These are phyloP conservation scores for Trifolium dubium DNA, from an alignment of 306 rosid genomes.

Conservation along the genomic window DNA sequence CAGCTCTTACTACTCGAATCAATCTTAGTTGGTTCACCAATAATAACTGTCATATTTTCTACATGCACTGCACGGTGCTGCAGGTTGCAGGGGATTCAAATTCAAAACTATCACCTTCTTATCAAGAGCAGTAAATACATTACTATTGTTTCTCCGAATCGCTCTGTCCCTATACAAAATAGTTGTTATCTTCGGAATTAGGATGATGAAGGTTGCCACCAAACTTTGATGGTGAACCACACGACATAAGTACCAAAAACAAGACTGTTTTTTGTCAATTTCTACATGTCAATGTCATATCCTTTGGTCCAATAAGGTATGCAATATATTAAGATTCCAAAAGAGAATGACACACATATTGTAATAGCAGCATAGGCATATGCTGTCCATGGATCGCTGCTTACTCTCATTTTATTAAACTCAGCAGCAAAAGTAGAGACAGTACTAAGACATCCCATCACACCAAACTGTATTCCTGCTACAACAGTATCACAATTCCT, in stretches of 20 bases:
- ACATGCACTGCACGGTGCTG: background rate
- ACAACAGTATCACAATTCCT: conserved; percentile 58
- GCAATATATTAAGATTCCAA: conserved; percentile 71
- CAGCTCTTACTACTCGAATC: background rate
- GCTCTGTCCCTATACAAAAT: background rate
- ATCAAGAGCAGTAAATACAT: background rate
- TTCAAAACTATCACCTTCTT: background rate
- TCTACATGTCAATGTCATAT: conserved; percentile 39
- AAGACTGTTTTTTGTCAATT: background rate
- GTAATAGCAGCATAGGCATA: conserved; percentile 67
- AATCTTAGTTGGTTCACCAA: background rate
- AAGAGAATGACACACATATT: conserved; percentile 55
- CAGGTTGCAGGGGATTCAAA: background rate
- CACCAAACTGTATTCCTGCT: conserved; percentile 69
- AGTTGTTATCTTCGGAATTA: background rate
- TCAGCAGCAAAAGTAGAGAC: conserved; percentile 86
- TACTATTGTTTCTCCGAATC: background rate
- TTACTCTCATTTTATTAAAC: conserved; percentile 82
- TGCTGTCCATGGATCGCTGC: conserved; percentile 73
- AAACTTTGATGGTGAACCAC: background rate
- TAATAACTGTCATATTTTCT: no score
- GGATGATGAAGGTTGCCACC: background rate
- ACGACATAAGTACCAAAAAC: background rate
- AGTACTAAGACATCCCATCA: conserved; percentile 85
- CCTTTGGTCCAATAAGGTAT: conserved; percentile 73